A percentile compares a stretch with the other conserved stretches of the same genome.
Conservation (phyloP, 2,329 filamentous ascomycete species). For the Trichophyton simii region DNA sequence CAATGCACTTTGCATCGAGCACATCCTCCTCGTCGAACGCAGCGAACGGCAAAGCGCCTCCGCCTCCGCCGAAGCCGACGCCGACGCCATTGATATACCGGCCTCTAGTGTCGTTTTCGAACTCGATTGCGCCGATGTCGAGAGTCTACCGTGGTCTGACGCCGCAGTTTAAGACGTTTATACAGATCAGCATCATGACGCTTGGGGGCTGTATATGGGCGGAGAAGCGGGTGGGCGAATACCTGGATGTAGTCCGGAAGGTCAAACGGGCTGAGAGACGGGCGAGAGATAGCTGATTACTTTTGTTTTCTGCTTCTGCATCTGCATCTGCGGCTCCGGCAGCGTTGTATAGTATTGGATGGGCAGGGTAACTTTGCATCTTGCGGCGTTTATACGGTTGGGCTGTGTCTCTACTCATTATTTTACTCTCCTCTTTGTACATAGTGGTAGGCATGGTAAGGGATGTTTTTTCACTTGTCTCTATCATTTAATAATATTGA, state of each 20-base stretch:
- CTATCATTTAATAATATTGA: slow-evolving; percentile 1
- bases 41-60: slow-evolving; percentile 14
- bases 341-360: neutral
- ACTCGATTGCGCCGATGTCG: slow-evolving; percentile 32
- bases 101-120: slow-evolving; percentile 38
- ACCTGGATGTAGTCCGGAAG: slow-evolving; percentile 32
- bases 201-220: slow-evolving; percentile 39
- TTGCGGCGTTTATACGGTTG: neutral
- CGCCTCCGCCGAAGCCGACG: slow-evolving; percentile 14
- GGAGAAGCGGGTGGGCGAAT: slow-evolving; percentile 35
- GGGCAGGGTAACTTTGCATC: neutral
- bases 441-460: neutral
- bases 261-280: slow-evolving; percentile 30
- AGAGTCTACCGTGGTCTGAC: slow-evolving; percentile 37
- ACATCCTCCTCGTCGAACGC: neutral
- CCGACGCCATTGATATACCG: slow-evolving; percentile 18
- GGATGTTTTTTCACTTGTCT: neutral
- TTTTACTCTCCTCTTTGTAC: neutral
- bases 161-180: slow-evolving; percentile 38
- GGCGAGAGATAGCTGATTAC: slow-evolving; percentile 12
- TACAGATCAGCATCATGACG: slow-evolving; percentile 37
- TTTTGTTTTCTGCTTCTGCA: neutral
- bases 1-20: slow-evolving; percentile 24
- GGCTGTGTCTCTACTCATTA: neutral
- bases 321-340: neutral